Percentiles rank a stretch among this genome's conserved stretches.
Evolutionary conservation across 345 rosid genomes (phyloP).

Genomic region (Gossypium rotundifolium): DNA sequence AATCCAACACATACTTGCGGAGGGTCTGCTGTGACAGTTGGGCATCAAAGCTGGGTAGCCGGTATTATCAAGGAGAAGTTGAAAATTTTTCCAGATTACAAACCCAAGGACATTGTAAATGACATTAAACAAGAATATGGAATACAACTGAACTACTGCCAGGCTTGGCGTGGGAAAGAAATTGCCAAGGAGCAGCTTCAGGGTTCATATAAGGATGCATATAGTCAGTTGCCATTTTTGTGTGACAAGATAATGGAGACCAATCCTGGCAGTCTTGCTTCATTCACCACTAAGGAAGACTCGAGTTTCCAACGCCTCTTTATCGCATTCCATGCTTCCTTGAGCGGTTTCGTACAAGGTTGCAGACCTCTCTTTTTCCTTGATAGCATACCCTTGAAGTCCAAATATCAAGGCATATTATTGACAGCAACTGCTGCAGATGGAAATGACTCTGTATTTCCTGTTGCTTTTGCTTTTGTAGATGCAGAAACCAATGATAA

Average conservation of each 20-base stretch:
- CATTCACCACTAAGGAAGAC: conserved; percentile 82
- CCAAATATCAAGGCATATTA: conserved; percentile 85
- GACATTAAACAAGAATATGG: conserved; percentile 46
- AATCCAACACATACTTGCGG: conserved; percentile 79
- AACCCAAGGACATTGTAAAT: conserved; percentile 66
- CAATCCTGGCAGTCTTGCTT: conserved; percentile 82
- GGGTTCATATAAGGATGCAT: conserved; percentile 89
- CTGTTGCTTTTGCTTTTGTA: conserved; percentile 75
- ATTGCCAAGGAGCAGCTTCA: conserved; percentile 94
- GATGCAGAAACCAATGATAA: conserved; percentile 73
- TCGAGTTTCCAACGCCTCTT: conserved; percentile 86
- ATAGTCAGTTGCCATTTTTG: conserved; percentile 66
- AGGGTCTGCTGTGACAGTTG: conserved; percentile 56
- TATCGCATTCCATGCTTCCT: conserved; percentile 76
- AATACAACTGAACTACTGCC: conserved; percentile 77
- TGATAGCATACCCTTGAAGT: conserved; percentile 69
- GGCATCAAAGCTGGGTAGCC: conserved; percentile 94
- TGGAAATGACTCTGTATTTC: conserved; percentile 74
- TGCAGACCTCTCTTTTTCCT: conserved; percentile 89
- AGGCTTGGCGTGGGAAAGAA: conserved; percentile 99
- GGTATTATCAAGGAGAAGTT: conserved; percentile 87
- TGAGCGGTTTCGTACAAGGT: conserved; percentile 68
- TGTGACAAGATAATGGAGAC: conserved; percentile 82
- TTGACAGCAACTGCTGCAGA: conserved; percentile 85
- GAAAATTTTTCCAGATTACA: conserved; percentile 70